These are phyloP conservation scores for Closterium sp. DNA, from an alignment of 139 green algal species.

Conservation along the genomic window DNA sequence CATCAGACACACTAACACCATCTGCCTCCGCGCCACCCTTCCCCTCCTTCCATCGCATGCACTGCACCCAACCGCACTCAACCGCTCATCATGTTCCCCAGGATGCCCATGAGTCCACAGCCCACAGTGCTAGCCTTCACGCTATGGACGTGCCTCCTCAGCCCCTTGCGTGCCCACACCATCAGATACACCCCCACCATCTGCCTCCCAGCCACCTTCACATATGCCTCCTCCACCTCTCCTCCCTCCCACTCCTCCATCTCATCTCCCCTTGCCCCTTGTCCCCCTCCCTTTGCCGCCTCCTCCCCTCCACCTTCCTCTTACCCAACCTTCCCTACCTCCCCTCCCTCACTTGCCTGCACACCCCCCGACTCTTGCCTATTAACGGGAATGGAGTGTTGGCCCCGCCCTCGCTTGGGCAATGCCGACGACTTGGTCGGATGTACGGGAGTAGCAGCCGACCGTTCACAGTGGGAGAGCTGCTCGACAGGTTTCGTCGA, in stretches of 20 bases:
- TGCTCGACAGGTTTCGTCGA: no score
- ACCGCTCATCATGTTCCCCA: neutral
- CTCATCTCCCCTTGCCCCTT: neutral
- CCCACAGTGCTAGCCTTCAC: conserved; percentile 58
- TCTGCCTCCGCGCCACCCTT: no score
- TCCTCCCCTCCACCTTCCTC: neutral
- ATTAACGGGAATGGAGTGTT: no score
- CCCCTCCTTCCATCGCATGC: neutral
- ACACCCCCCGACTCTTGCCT: no score
- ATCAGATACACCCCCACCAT: conserved; percentile 84
- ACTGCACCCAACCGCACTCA: neutral
- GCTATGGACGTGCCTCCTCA: conserved; percentile 64
- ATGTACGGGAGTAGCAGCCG: no score
- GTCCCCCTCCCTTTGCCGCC: neutral
- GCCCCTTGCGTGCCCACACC: conserved; percentile 72
- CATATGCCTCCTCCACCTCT: neutral
- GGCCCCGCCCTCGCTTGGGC: no score
- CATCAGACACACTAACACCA: no score
- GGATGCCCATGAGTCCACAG: neutral
- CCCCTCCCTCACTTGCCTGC: neutral
- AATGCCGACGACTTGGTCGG: no score
- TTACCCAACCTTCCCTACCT: neutral
- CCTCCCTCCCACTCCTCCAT: neutral
- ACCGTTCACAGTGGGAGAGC: no score
- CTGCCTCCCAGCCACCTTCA: conserved; percentile 53